Percentiles rank a stretch among this genome's conserved stretches.
phyloP scores from a whole-genome alignment of 352 stramenopile species.

The Saprolegnia diclina region DNA sequence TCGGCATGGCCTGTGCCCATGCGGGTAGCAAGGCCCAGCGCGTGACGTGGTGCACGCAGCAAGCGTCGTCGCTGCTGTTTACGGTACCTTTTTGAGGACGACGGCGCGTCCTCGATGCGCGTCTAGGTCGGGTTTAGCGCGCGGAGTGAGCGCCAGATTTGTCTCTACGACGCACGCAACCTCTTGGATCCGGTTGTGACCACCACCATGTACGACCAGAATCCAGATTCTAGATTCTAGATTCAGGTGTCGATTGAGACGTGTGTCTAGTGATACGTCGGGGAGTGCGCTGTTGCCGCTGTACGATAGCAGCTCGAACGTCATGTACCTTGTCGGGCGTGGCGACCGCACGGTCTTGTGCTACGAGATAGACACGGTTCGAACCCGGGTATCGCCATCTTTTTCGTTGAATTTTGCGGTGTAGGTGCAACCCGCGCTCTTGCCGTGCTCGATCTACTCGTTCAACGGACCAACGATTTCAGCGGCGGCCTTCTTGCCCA shows the following conservation, averaged over 20 bases:
- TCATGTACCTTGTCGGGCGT: slow-evolving; percentile 62
- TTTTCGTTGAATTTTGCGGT: neutral
- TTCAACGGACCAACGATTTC: slow-evolving; percentile 50
- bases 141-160: slow-evolving; percentile 59
- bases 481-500: slow-evolving; percentile 55
- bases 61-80: slow-evolving; percentile 31
- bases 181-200: slow-evolving; percentile 56
- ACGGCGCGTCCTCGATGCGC: neutral
- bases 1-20: slow-evolving; percentile 63
- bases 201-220: slow-evolving; percentile 29
- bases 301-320: slow-evolving; percentile 56
- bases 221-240: neutral
- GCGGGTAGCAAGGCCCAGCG: slow-evolving; percentile 64
- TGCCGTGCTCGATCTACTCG: slow-evolving; percentile 36
- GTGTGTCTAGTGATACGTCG: slow-evolving; percentile 31
- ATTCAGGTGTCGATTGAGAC: neutral
- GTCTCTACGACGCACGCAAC: slow-evolving; percentile 66
- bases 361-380: slow-evolving; percentile 49
- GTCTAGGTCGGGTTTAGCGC: slow-evolving; percentile 48
- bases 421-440: neutral
- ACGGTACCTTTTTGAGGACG: neutral
- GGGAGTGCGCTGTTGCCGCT: slow-evolving; percentile 49
- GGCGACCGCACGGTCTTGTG: slow-evolving; percentile 69
- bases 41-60: slow-evolving; percentile 39
- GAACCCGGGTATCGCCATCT: neutral